phyloP scores from a whole-genome alignment of 164 flowering plant species.

The Cinnamomum chago region DNA sequence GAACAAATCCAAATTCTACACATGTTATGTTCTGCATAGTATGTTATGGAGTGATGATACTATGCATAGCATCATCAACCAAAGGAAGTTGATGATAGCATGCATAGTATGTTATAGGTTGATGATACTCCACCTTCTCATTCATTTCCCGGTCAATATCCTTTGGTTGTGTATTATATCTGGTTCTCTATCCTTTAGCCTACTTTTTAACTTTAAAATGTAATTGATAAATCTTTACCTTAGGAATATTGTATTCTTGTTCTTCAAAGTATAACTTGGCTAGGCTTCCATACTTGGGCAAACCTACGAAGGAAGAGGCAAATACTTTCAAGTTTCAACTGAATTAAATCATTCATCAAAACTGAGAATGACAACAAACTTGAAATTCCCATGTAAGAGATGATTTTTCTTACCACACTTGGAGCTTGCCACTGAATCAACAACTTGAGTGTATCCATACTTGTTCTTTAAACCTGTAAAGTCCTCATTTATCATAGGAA shows the following conservation, averaged over 20 bases:
- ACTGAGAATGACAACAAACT: too few species aligned
- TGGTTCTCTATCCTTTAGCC: too few species aligned
- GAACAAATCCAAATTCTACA: background rate
- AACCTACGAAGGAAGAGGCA: conserved; percentile 1
- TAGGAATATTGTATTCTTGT: background rate
- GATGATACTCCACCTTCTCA: too few species aligned
- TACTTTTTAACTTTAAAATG: too few species aligned
- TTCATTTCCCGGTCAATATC: background rate
- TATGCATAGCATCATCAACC: too few species aligned
- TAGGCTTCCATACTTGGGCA: conserved; percentile 6
- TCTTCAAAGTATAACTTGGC: conserved; percentile 12
- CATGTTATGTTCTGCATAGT: too few species aligned
- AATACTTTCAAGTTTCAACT: too few species aligned
- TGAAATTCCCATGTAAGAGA: background rate
- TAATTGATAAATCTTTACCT: background rate
- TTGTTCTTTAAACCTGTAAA: conserved; percentile 15
- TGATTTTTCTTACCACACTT: conserved; percentile 2
- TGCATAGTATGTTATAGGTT: too few species aligned
- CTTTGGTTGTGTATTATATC: too few species aligned
- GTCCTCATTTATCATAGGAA: conserved; percentile 16
- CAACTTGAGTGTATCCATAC: conserved; percentile 16
- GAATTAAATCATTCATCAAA: too few species aligned
- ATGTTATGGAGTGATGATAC: too few species aligned
- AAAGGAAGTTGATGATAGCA: too few species aligned
- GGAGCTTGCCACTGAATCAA: conserved; percentile 16